Base-by-base conservation (phyloP, 306 rosid species). In the barrel medic (Medicago truncatula) region DNA sequence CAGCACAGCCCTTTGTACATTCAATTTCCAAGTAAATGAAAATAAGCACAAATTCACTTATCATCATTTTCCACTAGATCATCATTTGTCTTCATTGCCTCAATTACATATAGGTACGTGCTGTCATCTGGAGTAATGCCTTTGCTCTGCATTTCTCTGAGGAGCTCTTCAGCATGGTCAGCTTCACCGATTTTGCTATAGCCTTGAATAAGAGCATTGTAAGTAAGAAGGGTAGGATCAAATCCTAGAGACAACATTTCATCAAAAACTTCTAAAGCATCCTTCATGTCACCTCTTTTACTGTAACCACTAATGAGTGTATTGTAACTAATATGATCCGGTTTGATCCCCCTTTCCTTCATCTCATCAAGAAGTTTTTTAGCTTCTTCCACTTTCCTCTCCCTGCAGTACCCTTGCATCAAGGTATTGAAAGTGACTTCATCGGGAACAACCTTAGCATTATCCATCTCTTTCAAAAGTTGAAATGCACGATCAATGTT, bases 321-420 rank as follows among this genome's bases (percentile, higher is more conserved):
- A 71, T 89, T 93, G 81, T 87, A 93, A 82, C 98, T 93, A 66
- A 93, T 81, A 76, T 85, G 88, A 81, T 87, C 97, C 20, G 97
- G 97, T 69, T 89, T 89, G 66, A 93, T 89, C 76, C 93, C 97
- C 71, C 85, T 87, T 80, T 85, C 86, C 88, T 89, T 93, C 96
- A 93, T 93, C 85, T 87, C 90, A 13, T 82, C 78, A 38, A 91
- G 80, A 84, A 91, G 96, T 70, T 87, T 58, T 6, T 88, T 85
- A 67, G 98, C 97, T 81, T 91, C 97, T 76, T 93, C 96, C 70
- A 93, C 97, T 83, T 88, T 90, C 46, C 97, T 97, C 53, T 63
- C 86, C 82, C 93, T 91, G 71, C 93, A 90, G 50, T 53, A 84
- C 72, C 98, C 97, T 76, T 90, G 98, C 97, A 93, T 93, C 80